A percentile compares a stretch with the other conserved stretches of the same genome.
phyloP scores from a whole-genome alignment of 1,284 basidiomycete genomes.

The Heterobasidion irregulare region DNA sequence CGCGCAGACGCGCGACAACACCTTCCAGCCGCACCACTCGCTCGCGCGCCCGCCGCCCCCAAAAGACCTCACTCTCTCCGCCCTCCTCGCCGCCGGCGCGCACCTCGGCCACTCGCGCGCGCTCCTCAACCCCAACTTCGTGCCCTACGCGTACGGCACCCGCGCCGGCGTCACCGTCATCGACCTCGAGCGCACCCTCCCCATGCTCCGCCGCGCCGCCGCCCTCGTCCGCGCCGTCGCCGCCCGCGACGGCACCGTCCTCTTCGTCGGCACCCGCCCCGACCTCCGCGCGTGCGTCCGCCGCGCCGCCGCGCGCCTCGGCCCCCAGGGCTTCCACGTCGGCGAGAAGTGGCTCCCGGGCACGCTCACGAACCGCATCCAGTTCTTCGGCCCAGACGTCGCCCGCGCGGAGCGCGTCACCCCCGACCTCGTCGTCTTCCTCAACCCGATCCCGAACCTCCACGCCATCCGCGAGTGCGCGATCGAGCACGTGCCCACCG shows the following conservation, averaged over 20 bases:
- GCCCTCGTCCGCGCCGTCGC: conserved; percentile 81
- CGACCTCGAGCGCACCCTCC: conserved; percentile 91
- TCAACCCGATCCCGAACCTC: conserved; percentile 82
- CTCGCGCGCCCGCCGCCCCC: conserved; percentile 59
- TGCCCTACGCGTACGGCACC: conserved; percentile 91
- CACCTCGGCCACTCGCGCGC: conserved; percentile 87
- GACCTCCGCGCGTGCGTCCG: conserved; percentile 73
- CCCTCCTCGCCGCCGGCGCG: conserved; percentile 88
- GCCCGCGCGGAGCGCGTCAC: conserved; percentile 52
- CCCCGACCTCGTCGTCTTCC: conserved; percentile 85
- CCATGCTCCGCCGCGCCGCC: conserved; percentile 85
- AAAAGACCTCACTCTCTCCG: conserved; percentile 72
- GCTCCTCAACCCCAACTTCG: conserved; percentile 81
- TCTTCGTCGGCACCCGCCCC: conserved; percentile 86
- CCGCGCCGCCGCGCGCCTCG: conserved; percentile 77
- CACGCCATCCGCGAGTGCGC: conserved; percentile 84
- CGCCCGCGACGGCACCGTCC: conserved; percentile 74
- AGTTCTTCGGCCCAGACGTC: conserved; percentile 63
- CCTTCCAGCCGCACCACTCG: conserved; percentile 69
- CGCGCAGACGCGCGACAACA: conserved; percentile 60
- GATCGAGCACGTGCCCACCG: conserved; percentile 76
- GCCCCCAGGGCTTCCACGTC: conserved; percentile 72
- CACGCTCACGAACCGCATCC: conserved; percentile 84
- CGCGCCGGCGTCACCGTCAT: conserved; percentile 91
- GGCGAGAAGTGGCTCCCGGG: conserved; percentile 91